Base-by-base conservation (phyloP, 768 basidiomycete species). In the Macrolepiota albuminosa region DNA sequence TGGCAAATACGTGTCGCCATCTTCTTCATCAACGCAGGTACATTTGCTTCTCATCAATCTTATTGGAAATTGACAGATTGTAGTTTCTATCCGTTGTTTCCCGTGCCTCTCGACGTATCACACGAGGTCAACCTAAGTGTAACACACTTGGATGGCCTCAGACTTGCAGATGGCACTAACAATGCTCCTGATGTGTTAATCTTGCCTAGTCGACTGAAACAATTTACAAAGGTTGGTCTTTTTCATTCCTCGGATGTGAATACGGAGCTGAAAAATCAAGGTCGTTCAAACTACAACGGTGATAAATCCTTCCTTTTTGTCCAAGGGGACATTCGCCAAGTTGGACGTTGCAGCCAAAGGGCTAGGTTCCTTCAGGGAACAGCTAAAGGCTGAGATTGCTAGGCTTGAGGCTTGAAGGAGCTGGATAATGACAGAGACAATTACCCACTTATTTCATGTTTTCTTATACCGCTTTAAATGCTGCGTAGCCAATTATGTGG, bases 41-140 rank as follows among this genome's bases (percentile, higher is more conserved):
- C 42, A 74, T 57, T 16, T 21, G 10, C 56, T 36, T 31, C 42
- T 49, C 16, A 36, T 54, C 26, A 1, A 33, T 36, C 45, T 45
- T 36, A 54, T 24, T 13, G 29, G 10, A 40, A 40, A 60, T 61
- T 54, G 59, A 50, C 31, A 31, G 1, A 26, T n/a, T 24, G 21
- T 69, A 98, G 94, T 67, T 97, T 97, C 76, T 99, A 98, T 70
- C 97, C 97, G 0, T 73, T 97, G 43, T 98, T 98, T 72, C 97
- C 97, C 9, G 82, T 86, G 1, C 93, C 97, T 0, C 69, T 79
- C 13, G 89, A 90, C 6, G 72, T 89, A 18, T 77, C 87, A 1
- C 78, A 83, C 40, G 93, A 96, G 68, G 85, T 98, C 59, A 95
- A 97, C 68, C 81, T 99, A 43, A 95, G 97, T 68, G 80, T 97